Base-by-base conservation (phyloP, 768 basidiomycete genomes). In the Dentipellis sp. region DNA sequence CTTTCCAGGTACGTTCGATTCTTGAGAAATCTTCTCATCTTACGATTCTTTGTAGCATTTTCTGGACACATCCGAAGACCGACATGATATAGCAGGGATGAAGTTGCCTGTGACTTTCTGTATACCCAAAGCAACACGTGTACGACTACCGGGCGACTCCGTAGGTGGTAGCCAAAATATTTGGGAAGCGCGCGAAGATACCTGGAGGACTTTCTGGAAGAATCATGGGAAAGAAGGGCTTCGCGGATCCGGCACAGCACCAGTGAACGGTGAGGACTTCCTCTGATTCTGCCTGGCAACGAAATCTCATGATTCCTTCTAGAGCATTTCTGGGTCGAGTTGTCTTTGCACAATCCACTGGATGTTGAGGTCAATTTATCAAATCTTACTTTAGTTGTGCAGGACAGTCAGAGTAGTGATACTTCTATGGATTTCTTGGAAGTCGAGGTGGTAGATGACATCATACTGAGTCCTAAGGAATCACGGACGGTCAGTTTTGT, bases 321-420 rank as follows among this genome's bases (percentile, higher is more conserved):
- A 92, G 91, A 92, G 68, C 68, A 72, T 2, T 90, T 92, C 62
- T 91, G 84, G 83, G 72, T 91, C 39, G 88, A 92, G 60, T 61
- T 93, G 22, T 74, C 74, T 5, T 50, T 93, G 57, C 74, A 70
- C 49, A 93, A 93, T 65, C 88, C 89, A 16, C 68, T 93, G 42
- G 78, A 87, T 58, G 75, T 85, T 6, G 88, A 89, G 52, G 75
- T 93, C n/a, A 81, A 75, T 52, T 65, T 93, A 21, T 75, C 81
- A 0, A 76, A 84, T 56, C 58, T 91, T 53, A 81, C 84, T 0
- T 67, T 89, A 9, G 56, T 73, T 4, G 74, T 87, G 5, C 66
- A 73, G 59, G 79, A 79, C 55, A 66, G 70, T 2, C 65, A 61
- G 36, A 58, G 62, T 1, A 56, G 64, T 36, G 69, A 73, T 52